Conservation (phyloP, 208 protist species). For the Trypanosoma mega region DNA sequence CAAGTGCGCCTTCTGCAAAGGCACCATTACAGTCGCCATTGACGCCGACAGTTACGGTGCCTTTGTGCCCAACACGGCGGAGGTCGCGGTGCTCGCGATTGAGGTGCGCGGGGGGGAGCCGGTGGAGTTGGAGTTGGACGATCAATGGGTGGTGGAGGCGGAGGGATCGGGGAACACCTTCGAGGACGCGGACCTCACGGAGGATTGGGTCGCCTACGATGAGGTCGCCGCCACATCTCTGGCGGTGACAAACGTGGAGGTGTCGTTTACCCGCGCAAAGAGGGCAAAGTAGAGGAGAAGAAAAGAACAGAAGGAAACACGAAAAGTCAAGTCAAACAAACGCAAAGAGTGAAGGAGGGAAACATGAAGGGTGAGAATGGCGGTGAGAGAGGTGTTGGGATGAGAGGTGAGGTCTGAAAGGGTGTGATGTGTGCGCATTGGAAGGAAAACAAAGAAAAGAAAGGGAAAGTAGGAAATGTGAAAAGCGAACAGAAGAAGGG, state of each 20-base stretch:
- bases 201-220: conserved; percentile 80
- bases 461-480: no score
- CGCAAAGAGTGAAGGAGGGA: no score
- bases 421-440: no score
- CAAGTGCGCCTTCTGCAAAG: conserved; percentile 63
- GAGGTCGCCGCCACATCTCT: conserved; percentile 34
- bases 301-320: neutral
- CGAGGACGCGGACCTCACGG: conserved; percentile 52
- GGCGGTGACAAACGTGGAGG: conserved; percentile 34
- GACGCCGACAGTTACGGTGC: conserved; percentile 21
- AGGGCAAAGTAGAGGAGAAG: conserved; percentile 17
- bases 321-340: no score
- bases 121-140: conserved; percentile 54
- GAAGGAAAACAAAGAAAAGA: no score
- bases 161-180: conserved; percentile 29
- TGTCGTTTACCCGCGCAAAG: conserved; percentile 45
- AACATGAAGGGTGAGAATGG: no score
- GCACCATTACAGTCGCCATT: conserved; percentile 37
- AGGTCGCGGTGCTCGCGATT: conserved; percentile 32
- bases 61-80: conserved; percentile 12
- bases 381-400: no score
- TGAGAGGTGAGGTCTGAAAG: no score
- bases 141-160: conserved; percentile 52
- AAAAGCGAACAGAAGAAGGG: no score
- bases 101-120: conserved; percentile 73